phyloP scores from a whole-genome alignment of 2,329 filamentous ascomycete genomes.

The Trichoderma afroharzianum region DNA sequence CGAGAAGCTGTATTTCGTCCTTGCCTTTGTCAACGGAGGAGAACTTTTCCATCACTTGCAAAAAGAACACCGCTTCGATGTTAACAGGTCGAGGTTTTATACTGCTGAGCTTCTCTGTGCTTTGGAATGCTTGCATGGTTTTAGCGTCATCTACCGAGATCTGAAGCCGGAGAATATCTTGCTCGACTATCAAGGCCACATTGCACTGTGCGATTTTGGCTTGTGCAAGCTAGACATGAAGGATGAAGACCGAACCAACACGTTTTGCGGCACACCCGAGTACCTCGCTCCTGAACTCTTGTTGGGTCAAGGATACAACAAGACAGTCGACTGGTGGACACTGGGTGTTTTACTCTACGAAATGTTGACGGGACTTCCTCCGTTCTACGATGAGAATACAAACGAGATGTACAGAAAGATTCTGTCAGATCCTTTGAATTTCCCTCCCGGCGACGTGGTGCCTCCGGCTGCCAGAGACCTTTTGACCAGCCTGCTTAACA shows the following conservation, averaged over 20 bases:
- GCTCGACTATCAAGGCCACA: slow-evolving; percentile 95
- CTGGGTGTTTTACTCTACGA: slow-evolving; percentile 94
- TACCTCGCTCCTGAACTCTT: slow-evolving; percentile 94
- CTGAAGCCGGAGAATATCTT: slow-evolving; percentile 87
- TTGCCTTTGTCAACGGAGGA: slow-evolving; percentile 96
- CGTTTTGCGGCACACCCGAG: slow-evolving; percentile 96
- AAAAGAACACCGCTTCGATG: slow-evolving; percentile 95
- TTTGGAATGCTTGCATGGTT: slow-evolving; percentile 92
- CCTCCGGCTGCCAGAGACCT: slow-evolving; percentile 91
- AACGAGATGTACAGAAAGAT: slow-evolving; percentile 99
- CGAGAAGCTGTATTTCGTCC: slow-evolving; percentile 94
- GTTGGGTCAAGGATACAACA: slow-evolving; percentile 92
- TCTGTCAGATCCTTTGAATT: slow-evolving; percentile 89
- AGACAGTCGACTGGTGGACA: slow-evolving; percentile 99
- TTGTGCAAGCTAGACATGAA: slow-evolving; percentile 99
- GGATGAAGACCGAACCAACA: slow-evolving; percentile 97
- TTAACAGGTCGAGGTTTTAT: slow-evolving; percentile 95
- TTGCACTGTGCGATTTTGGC: slow-evolving; percentile 95
- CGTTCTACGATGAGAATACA: slow-evolving; percentile 98
- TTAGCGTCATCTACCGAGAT: slow-evolving; percentile 91
- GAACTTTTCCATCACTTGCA: slow-evolving; percentile 97
- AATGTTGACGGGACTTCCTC: slow-evolving; percentile 95
- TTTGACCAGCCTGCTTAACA: slow-evolving; percentile 83
- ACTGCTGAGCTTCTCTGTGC: slow-evolving; percentile 94
- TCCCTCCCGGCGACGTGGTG: slow-evolving; percentile 75